A percentile compares a stretch with the other conserved stretches of the same genome.
Evolutionary conservation across 768 basidiomycete species (phyloP).

Genomic region (Tylopilus vinaceipallidus): DNA sequence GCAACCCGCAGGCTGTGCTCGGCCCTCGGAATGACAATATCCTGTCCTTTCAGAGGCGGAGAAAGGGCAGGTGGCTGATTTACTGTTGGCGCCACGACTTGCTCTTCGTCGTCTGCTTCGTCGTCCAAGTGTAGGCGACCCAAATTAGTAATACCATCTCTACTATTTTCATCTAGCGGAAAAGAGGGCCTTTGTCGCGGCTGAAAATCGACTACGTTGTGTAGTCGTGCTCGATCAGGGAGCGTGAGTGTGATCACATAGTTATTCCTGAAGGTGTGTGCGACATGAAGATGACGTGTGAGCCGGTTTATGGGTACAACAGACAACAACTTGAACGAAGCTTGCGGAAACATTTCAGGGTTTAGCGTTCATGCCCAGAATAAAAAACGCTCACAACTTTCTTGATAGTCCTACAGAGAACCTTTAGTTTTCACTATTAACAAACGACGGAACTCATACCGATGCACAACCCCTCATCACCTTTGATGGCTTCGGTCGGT

Average conservation of each 20-base stretch:
- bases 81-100: background rate
- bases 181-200: slow-evolving; percentile 44
- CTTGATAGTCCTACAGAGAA: slow-evolving; percentile 63
- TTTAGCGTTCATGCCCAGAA: background rate
- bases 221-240: slow-evolving; percentile 39
- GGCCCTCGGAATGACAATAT: slow-evolving; percentile 20
- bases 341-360: slow-evolving; percentile 34
- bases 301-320: slow-evolving; percentile 43
- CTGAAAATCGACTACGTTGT: slow-evolving; percentile 46
- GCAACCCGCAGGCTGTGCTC: slow-evolving; percentile 37
- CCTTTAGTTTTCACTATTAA: background rate
- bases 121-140: slow-evolving; percentile 29
- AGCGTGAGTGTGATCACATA: slow-evolving; percentile 52
- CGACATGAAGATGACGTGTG: slow-evolving; percentile 39
- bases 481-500: slow-evolving; percentile 31
- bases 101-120: slow-evolving; percentile 24
- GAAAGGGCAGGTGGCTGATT: slow-evolving; percentile 12
- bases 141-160: slow-evolving; percentile 20
- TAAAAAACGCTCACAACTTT: slow-evolving; percentile 54
- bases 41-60: slow-evolving; percentile 16
- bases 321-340: slow-evolving; percentile 64
- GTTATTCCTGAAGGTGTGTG: slow-evolving; percentile 45
- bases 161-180: slow-evolving; percentile 34
- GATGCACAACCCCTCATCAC: slow-evolving; percentile 58
- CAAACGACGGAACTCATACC: slow-evolving; percentile 37